Evolutionary conservation across 2,329 filamentous ascomycete species (phyloP), one percentile per base, ranked within the genome.

Genomic region (Cercospora citrullina): DNA sequence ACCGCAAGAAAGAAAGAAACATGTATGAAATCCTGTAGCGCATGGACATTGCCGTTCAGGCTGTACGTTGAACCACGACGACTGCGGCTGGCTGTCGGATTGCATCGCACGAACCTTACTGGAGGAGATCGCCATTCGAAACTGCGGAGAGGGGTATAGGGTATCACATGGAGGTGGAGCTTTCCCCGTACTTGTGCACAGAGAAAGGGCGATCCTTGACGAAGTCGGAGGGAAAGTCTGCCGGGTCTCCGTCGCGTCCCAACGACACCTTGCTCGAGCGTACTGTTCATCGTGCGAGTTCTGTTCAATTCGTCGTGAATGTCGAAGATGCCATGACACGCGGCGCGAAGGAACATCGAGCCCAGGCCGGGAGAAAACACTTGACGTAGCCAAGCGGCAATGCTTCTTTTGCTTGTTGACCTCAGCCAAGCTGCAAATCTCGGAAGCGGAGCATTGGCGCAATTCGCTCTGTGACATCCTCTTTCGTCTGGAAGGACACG

Each of bases 341-440:
- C 5, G 10, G 18, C 45, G 21, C 10, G 10, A 14, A 26, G 18
- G 45, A 51, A 10, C 45, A 26, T 51, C 21, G 21, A 51, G 45
- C 53, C 53, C 53, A 58, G 53, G 53, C 30, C 16, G 16, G 7
- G 16, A 16, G 23, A 30, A 33, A 58, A n/a, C 53, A 51, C 53
- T 58, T 58, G 53, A 30, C 53, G 53, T 12, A 58, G 53, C 23
- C 53, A 58, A 58, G 53, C 53, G 53, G 53, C 30, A 33, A 58
- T 58, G 53, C 53, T 58, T 58, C 53, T 58, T 58, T 30, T 58
- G 53, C 26, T 58, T 58, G 53, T 58, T 58, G 53, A 58, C 53
- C 26, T 58, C 53, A 58, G 53, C 53, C 53, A 58, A 61, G 59
- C 57, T 36, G 57, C 59, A 28, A n/a, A 45, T 45, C 59, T 61